Evolutionary conservation across 768 basidiomycete species (phyloP), one percentile per base, ranked within the genome.

Genomic region (Mycena vulgaris): DNA sequence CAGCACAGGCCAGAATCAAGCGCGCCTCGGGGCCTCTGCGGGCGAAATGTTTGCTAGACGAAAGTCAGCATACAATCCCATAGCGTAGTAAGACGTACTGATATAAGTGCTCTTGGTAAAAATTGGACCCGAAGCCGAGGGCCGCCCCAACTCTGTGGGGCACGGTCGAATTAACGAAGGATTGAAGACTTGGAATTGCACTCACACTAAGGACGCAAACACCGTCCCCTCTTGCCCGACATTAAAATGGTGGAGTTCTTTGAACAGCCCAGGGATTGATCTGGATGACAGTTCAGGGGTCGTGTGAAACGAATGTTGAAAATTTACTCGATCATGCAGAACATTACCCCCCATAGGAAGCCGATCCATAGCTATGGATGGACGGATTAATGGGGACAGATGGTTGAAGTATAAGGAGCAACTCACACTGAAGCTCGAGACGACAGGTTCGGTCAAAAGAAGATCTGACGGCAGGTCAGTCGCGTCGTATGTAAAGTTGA

Each of bases 261-360:
- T 63, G 79, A 91, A 90, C 53, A 89, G 83, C 28, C 82, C 84
- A 7, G 84, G 81, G 39, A 89, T 80, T 2, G 88, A 89, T 59
- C 87, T 88, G 69, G 3, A 23, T 28, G 42, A 14, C 63, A 19
- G 47, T 25, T 49, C 48, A 61, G n/a, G 90, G 73, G 7, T 25
- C 10, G 47, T 49, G 17, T 28, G 14, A 45, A 11, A 52, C 11
- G 6, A 33, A 21, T 8, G 48, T 56, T n/a, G 75, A 45, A 39
- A 39, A 45, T 81, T 35, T 74, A 91, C 89, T 89, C 88, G 33
- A 93, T 83, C 76, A 94, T 80, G 62, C 89, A 90, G 74, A 88
- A 95, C 25, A 91, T 78, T 7, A 94, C 87, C 0, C 94, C 94
- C 93, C 94, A 95, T 0, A 88, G 86, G 67, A 95, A 89, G 59